Conservation (phyloP, 108 stramenopile species). For the Cyclotella choctawhatcheeana region DNA sequence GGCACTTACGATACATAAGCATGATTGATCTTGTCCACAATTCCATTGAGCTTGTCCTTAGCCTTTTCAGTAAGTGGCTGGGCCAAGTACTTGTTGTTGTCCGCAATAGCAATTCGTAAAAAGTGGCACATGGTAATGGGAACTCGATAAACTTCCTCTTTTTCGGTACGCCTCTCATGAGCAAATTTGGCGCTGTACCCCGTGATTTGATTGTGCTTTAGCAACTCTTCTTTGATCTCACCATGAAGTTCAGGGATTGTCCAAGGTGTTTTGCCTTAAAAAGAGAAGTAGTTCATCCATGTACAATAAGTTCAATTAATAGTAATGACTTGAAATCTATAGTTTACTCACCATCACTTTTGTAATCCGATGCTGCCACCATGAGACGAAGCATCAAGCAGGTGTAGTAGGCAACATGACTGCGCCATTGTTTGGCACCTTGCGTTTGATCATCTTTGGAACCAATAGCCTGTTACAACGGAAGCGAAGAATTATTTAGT, state of each 20-base stretch:
- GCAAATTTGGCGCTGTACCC: conserved; percentile 10
- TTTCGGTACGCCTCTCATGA: conserved; percentile 18
- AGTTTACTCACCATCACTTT: background rate
- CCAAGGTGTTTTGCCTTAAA: conserved; percentile 7
- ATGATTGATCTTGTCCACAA: conserved; percentile 11
- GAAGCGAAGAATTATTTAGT: background rate
- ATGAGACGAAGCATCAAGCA: conserved; percentile 24
- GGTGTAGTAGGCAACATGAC: conserved; percentile 19
- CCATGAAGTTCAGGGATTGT: conserved; percentile 16
- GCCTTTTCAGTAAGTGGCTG: background rate
- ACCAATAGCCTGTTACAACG: background rate
- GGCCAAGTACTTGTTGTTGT: conserved; percentile 1
- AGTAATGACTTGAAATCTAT: background rate
- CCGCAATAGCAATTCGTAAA: conserved; percentile 14
- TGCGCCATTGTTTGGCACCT: conserved; percentile 22
- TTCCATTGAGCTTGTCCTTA: conserved; percentile 3
- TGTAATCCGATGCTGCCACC: conserved; percentile 11
- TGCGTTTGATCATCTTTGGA: conserved; percentile 25
- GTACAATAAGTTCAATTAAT: background rate
- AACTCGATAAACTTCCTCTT: conserved; percentile 20
- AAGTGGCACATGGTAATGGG: conserved; percentile 19
- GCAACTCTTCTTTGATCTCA: conserved; percentile 15
- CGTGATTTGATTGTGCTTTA: conserved; percentile 18
- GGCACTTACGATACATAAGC: conserved; percentile 7
- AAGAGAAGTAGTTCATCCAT: background rate